phyloP scores from a whole-genome alignment of 768 basidiomycete species.

The Tricholoma flavovirens region DNA sequence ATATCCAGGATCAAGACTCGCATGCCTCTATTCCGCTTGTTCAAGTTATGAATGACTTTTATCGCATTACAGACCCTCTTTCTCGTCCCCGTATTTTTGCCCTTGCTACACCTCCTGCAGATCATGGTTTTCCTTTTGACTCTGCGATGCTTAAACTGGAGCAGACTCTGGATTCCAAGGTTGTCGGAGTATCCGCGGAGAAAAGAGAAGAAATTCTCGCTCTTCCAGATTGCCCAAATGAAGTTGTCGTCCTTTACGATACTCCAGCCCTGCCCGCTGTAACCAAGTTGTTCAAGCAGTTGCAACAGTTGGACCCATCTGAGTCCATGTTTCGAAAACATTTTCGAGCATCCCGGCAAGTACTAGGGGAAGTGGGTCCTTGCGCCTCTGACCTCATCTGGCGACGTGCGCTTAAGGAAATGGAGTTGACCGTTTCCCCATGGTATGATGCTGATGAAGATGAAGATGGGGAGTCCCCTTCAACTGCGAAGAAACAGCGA shows the following conservation, averaged over 20 bases:
- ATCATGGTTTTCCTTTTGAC: slow-evolving; percentile 22
- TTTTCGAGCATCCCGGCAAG: slow-evolving; percentile 42
- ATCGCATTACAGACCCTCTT: slow-evolving; percentile 27
- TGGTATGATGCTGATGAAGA: slow-evolving; percentile 33
- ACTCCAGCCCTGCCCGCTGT: slow-evolving; percentile 23
- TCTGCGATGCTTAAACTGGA: slow-evolving; percentile 35
- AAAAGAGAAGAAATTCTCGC: slow-evolving; percentile 26
- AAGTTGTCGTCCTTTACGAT: slow-evolving; percentile 54
- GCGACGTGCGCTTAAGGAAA: slow-evolving; percentile 45
- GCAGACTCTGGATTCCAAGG: slow-evolving; percentile 31
- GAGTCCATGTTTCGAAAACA: slow-evolving; percentile 34
- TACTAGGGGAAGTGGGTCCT: slow-evolving; percentile 50
- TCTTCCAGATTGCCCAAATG: slow-evolving; percentile 37
- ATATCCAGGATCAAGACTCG: slow-evolving; percentile 29
- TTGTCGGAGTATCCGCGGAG: slow-evolving; percentile 31
- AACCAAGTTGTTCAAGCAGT: slow-evolving; percentile 39
- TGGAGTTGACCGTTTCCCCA: slow-evolving; percentile 26
- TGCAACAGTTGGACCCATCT: slow-evolving; percentile 40
- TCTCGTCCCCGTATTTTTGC: slow-evolving; percentile 41
- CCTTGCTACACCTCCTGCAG: slow-evolving; percentile 24
- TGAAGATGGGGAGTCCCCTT: slow-evolving; percentile 28
- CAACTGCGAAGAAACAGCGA: slow-evolving; percentile 16
- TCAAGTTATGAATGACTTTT: slow-evolving; percentile 42
- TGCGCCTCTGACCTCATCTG: slow-evolving; percentile 70
- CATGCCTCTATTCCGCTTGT: slow-evolving; percentile 32